Percentiles rank a stretch among this genome's conserved stretches.
phyloP scores from a whole-genome alignment of 2,329 filamentous ascomycete genomes.

The Myriosclerotinia curreyana region DNA sequence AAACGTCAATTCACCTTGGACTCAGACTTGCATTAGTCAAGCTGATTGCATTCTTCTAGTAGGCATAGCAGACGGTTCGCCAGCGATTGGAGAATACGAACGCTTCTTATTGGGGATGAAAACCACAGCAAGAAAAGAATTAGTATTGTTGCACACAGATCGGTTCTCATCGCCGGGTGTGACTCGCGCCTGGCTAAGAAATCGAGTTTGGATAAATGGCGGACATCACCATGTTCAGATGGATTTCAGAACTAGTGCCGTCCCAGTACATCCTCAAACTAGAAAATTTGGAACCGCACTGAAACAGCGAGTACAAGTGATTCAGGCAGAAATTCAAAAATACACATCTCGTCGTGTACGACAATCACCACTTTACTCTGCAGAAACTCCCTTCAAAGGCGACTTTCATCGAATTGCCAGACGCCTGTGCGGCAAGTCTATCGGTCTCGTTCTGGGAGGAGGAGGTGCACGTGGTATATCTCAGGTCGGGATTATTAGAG shows the following conservation, averaged over 20 bases:
- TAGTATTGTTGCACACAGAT: conserved; percentile 86
- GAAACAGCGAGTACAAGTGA: conserved; percentile 87
- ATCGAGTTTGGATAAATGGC: conserved; percentile 96
- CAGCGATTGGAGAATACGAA: conserved; percentile 92
- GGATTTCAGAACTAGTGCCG: conserved; percentile 73
- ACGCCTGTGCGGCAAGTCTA: conserved; percentile 86
- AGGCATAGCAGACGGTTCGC: conserved; percentile 83
- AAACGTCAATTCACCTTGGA: conserved; percentile 96
- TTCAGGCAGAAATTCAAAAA: conserved; percentile 97
- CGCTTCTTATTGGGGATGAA: conserved; percentile 95
- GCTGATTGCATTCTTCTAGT: conserved; percentile 95
- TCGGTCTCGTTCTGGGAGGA: conserved; percentile 89
- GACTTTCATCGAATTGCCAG: conserved; percentile 93
- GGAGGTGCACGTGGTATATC: conserved; percentile 89
- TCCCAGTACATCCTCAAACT: conserved; percentile 71
- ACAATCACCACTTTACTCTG: conserved; percentile 83
- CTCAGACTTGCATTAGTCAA: conserved; percentile 94
- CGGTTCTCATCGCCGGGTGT: conserved; percentile 81
- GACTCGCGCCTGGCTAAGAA: conserved; percentile 85
- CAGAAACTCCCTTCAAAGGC: conserved; percentile 89
- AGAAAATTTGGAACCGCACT: conserved; percentile 80
- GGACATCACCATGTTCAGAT: conserved; percentile 98
- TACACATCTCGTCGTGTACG: conserved; percentile 93
- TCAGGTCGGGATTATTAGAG: conserved; percentile 90
- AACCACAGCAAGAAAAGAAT: conserved; percentile 88